Conservation (phyloP, 352 stramenopile genomes). For the Globisporangium splendens region DNA sequence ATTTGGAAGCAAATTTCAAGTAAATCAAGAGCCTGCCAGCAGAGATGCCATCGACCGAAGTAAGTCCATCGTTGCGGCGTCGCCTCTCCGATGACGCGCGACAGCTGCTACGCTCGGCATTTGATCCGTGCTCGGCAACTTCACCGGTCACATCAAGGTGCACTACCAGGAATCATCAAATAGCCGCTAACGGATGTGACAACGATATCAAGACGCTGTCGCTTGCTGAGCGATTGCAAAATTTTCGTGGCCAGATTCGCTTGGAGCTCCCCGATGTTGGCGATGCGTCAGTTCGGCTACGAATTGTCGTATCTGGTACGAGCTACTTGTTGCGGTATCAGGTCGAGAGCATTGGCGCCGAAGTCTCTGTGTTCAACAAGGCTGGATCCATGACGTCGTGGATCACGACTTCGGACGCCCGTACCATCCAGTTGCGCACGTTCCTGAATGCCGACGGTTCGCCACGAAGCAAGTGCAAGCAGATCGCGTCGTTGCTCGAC, state of each 20-base stretch:
- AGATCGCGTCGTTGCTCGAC: conserved; percentile 37
- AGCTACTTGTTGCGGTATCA: conserved; percentile 46
- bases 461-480: conserved; percentile 12
- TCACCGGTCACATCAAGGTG: not conserved
- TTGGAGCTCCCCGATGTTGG: conserved; percentile 25
- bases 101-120: conserved; percentile 38
- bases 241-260: conserved; percentile 39
- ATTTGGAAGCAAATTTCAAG: too few species aligned
- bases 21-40: too few species aligned
- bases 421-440: conserved; percentile 32
- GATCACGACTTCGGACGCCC: conserved; percentile 35
- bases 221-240: conserved; percentile 36
- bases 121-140: conserved; percentile 10
- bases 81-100: conserved; percentile 59
- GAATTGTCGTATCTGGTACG: conserved; percentile 25
- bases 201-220: conserved; percentile 19
- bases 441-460: conserved; percentile 19
- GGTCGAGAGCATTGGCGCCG: conserved; percentile 29
- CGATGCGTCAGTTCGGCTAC: conserved; percentile 20
- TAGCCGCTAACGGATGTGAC: too few species aligned
- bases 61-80: conserved; percentile 41
- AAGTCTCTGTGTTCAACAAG: conserved; percentile 44
- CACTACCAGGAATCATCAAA: not conserved
- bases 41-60: conserved; percentile 44
- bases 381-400: conserved; percentile 37